phyloP scores from a whole-genome alignment of 2,329 filamentous ascomycete species.

The Hypoxylon sp. region DNA sequence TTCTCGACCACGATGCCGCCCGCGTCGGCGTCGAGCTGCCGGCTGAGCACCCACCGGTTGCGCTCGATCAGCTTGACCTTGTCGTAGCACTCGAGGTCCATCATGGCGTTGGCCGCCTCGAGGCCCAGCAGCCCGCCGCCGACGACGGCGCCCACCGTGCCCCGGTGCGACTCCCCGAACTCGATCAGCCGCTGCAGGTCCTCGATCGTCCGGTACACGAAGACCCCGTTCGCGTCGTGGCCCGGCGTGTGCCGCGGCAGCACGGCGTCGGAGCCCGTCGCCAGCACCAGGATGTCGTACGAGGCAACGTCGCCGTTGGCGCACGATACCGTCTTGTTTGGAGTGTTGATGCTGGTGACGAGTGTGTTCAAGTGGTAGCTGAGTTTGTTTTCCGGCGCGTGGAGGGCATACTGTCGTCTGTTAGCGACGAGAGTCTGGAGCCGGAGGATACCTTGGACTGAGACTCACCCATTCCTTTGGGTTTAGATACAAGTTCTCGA shows the following conservation, averaged over 20 bases:
- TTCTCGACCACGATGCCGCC: conserved; percentile 84
- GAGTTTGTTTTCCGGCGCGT: conserved; percentile 71
- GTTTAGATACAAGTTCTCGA: conserved; percentile 89
- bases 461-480: conserved; percentile 78
- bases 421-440: conserved; percentile 1
- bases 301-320: conserved; percentile 72
- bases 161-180: conserved; percentile 72
- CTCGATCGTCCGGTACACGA: conserved; percentile 87
- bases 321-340: conserved; percentile 72
- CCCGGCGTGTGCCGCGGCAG: conserved; percentile 76
- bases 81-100: conserved; percentile 78
- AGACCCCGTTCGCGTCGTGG: conserved; percentile 81
- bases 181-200: conserved; percentile 80
- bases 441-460: not conserved
- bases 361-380: conserved; percentile 78
- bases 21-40: conserved; percentile 83
- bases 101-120: conserved; percentile 91
- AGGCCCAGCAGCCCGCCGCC: conserved; percentile 86
- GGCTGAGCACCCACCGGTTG: conserved; percentile 81
- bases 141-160: conserved; percentile 76
- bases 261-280: conserved; percentile 85
- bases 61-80: conserved; percentile 82
- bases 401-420: conserved; percentile 63
- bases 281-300: conserved; percentile 84
- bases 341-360: conserved; percentile 71